These are phyloP conservation scores for Perilla frutescens DNA, from an alignment of 257 asterid species.

Conservation along the genomic window DNA sequence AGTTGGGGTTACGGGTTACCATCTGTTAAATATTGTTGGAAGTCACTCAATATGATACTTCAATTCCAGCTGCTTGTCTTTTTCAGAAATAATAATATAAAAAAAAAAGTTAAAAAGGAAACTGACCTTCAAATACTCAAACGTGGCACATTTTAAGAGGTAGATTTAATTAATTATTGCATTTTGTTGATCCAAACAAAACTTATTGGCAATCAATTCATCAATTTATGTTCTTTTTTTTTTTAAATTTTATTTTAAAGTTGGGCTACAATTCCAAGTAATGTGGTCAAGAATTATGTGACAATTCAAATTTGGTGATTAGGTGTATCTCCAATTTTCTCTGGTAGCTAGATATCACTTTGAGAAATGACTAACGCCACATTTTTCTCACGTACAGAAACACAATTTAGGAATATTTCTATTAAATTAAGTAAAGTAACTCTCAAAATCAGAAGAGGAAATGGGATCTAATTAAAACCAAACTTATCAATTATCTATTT, in stretches of 20 bases:
- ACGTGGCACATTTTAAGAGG: constrained; percentile 39
- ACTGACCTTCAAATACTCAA: background rate
- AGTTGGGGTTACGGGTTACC: background rate
- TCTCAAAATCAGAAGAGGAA: too few relatives aligned
- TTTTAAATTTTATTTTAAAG: constrained; percentile 15
- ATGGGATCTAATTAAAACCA: too few relatives aligned
- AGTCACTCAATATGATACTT: constrained; percentile 11
- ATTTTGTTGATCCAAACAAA: background rate
- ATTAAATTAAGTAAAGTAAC: too few relatives aligned
- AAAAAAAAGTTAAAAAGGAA: background rate
- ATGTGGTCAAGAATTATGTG: constrained; percentile 26
- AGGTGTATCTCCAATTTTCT: constrained; percentile 3
- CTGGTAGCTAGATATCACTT: background rate
- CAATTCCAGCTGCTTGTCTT: constrained; percentile 32
- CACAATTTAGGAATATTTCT: too few relatives aligned
- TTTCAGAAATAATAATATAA: background rate
- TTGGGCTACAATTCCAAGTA: background rate
- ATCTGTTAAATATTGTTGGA: constrained; percentile 20
- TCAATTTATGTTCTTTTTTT: constrained; percentile 17
- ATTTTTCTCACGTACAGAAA: too few relatives aligned
- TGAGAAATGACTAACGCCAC: too few relatives aligned
- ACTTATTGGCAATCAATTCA: constrained; percentile 17
- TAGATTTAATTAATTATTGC: background rate
- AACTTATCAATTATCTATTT: too few relatives aligned
- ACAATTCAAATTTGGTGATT: background rate